Conservation (phyloP, 495 filamentous ascomycete genomes). For the Penicillium roqueforti region DNA sequence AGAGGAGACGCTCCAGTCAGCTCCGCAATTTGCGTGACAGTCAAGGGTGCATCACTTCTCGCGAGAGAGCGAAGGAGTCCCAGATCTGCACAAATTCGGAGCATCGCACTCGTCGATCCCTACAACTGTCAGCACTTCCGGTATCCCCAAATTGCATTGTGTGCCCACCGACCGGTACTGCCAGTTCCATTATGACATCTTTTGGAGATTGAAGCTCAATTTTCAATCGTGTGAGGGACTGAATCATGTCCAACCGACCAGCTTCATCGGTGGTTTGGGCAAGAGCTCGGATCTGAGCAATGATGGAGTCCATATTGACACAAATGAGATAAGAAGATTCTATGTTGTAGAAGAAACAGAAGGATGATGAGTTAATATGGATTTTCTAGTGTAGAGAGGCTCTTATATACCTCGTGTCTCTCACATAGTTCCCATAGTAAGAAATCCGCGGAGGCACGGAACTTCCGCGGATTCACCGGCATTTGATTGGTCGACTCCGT, state of each 20-base stretch:
- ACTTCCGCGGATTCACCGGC: constrained; percentile 18
- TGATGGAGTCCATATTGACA: constrained; percentile 25
- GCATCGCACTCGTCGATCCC: constrained; percentile 18
- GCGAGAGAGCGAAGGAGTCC: constrained; percentile 32
- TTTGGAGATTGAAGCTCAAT: constrained; percentile 20
- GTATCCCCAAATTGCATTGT: too few relatives aligned
- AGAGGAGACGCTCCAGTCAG: constrained; percentile 24
- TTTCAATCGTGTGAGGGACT: constrained; percentile 15
- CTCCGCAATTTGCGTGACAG: constrained; percentile 28
- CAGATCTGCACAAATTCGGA: constrained; percentile 34
- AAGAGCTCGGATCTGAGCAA: constrained; percentile 23
- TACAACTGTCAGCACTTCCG: constrained; percentile 5
- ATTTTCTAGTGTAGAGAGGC: neutral
- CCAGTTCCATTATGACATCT: constrained; percentile 17
- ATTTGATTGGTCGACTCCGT: constrained; percentile 13
- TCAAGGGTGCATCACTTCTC: constrained; percentile 20
- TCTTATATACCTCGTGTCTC: constrained; percentile 4
- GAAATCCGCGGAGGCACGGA: constrained; percentile 10
- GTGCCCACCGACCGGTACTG: constrained; percentile 16
- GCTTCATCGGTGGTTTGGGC: constrained; percentile 20
- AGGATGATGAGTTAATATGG: neutral
- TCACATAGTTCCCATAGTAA: neutral
- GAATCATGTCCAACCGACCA: constrained; percentile 18
- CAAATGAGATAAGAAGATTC: neutral
- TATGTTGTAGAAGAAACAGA: neutral